Evolutionary conservation across 148 eudicot species (phyloP), one percentile per base, ranked within the genome.

Genomic region (Spergularia marina): DNA sequence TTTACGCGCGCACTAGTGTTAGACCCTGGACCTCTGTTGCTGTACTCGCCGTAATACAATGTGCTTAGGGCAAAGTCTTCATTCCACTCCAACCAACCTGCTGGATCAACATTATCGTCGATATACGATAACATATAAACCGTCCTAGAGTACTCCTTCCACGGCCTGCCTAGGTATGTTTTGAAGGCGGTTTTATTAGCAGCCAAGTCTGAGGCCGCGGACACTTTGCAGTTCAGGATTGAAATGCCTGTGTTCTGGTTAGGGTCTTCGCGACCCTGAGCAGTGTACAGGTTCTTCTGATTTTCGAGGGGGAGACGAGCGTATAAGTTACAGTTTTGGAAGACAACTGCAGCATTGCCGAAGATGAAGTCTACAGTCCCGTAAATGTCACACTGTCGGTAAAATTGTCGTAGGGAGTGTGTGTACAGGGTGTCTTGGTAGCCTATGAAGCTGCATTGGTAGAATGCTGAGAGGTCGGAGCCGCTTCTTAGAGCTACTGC

Each of bases 301-400:
- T 86, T 84, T 15, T 56, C 62, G 44, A 76, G 71, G 0, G 98
- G 98, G 4, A 65, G 59, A 0, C 98, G 88, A 9, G 97, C 98
- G 65, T 91, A 91, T 0, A 94, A 65, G 71, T 84, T 90, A 76
- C 93, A 86, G 65, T 82, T 84, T 52, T 94, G 98, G 86, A 94
- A 78, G 11, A 94, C 97, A 23, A 89, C 97, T 9, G 96, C 98
- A 0, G 98, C 93, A 68, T 94, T 94, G 14, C 98, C 98, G 65
- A 94, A 94, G 21, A 94, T 83, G 89, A 94, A 94, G 73, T 94
- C 98, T 8, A 94, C 74, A 10, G 98, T 94, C 12, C 98, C 98
- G 63, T 94, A 91, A 13, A 94, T 36, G 82, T 91, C 96, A 68
- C 98, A 94, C 12, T 90, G 91, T n/a, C 93, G 87, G 68, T 88